Conservation (phyloP, 1,139 yeast species). For the Zygoascus sp. region DNA sequence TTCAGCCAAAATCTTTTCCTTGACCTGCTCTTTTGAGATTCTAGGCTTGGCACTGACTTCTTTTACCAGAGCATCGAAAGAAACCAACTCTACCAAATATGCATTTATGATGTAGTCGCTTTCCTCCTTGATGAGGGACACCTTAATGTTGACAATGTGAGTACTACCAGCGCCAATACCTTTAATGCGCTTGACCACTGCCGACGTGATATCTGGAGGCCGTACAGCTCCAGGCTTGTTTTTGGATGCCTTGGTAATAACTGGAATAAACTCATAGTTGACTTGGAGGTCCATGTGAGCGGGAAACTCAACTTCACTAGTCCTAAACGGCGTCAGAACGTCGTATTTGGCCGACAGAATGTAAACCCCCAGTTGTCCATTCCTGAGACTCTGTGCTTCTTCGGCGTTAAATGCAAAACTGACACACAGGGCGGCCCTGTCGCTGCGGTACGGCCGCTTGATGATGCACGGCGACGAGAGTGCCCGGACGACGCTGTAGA, state of each 20-base stretch:
- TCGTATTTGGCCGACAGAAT: conserved; percentile 22
- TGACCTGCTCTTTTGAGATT: conserved; percentile 30
- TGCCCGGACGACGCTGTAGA: conserved; percentile 24
- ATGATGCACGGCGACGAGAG: conserved; percentile 27
- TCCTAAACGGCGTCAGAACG: conserved; percentile 11
- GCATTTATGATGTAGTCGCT: conserved; percentile 29
- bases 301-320: conserved; percentile 27
- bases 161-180: not conserved
- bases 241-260: conserved; percentile 4
- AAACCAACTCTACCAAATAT: conserved; percentile 26
- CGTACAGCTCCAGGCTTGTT: conserved; percentile 11
- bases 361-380: conserved; percentile 18
- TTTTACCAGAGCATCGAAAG: conserved; percentile 27
- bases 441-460: conserved; percentile 21
- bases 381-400: conserved; percentile 13
- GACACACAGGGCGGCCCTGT: conserved; percentile 17
- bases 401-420: conserved; percentile 19
- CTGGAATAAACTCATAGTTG: conserved; percentile 16
- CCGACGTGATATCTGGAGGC: conserved; percentile 6
- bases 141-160: conserved; percentile 28
- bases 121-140: conserved; percentile 19
- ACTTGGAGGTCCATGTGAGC: conserved; percentile 24
- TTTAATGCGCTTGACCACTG: conserved; percentile 1
- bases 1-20: conserved; percentile 24
- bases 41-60: conserved; percentile 28